Percentiles rank a stretch among this genome's conserved stretches.
These are phyloP conservation scores for Aphanomyces invadans DNA, from an alignment of 352 stramenopile genomes.

Conservation along the genomic window DNA sequence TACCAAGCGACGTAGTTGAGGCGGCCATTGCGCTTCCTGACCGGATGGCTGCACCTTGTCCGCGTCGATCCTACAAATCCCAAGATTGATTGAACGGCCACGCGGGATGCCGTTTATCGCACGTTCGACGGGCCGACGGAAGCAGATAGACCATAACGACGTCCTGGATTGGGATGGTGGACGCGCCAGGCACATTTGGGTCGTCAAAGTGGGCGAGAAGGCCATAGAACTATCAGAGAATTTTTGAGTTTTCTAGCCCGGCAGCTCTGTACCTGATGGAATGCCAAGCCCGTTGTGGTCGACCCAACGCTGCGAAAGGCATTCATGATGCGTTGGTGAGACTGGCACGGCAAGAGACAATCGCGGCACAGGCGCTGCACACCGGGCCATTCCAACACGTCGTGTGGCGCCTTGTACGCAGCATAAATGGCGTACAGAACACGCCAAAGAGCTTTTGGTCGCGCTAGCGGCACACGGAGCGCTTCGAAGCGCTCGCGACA, in stretches of 20 bases:
- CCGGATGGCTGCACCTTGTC: too few species aligned
- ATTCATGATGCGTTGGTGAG: too few species aligned
- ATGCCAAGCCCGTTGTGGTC: neutral
- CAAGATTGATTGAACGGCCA: too few species aligned
- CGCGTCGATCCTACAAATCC: too few species aligned
- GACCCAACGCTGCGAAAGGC: too few species aligned
- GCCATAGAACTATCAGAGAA: neutral
- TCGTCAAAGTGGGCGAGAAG: neutral
- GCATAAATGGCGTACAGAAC: neutral
- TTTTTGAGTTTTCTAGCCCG: neutral
- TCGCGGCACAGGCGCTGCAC: neutral
- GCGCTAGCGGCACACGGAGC: neutral
- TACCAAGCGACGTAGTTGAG: too few species aligned
- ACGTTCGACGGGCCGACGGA: too few species aligned
- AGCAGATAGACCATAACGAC: too few species aligned
- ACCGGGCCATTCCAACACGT: neutral
- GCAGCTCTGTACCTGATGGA: neutral
- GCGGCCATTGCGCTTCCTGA: too few species aligned
- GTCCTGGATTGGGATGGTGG: too few species aligned
- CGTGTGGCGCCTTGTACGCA: neutral
- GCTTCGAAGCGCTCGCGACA: neutral
- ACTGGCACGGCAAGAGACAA: neutral
- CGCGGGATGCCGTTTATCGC: too few species aligned
- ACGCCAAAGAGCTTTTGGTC: neutral
- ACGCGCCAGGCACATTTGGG: too few species aligned